These are phyloP conservation scores for Candida patagonica DNA, from an alignment of 805 yeast species.

Conservation along the genomic window DNA sequence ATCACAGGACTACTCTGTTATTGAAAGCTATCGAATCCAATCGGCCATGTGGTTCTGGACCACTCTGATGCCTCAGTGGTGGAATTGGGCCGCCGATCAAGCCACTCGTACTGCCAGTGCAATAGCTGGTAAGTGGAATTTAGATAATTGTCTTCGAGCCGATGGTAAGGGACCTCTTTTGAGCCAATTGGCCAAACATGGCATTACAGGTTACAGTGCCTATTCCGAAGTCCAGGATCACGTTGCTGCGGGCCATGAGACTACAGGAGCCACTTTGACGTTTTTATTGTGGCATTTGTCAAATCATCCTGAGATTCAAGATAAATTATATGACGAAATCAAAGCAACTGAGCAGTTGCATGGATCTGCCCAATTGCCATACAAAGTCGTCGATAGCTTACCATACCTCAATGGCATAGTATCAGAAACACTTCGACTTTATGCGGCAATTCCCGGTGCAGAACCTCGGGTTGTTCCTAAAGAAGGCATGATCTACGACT, in stretches of 20 bases:
- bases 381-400: slow-evolving; percentile 36
- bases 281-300: slow-evolving; percentile 53
- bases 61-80: slow-evolving; percentile 47
- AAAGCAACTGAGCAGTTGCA: slow-evolving; percentile 5
- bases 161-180: slow-evolving; percentile 6
- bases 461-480: slow-evolving; percentile 50
- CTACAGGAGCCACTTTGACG: slow-evolving; percentile 58
- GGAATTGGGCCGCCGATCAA: slow-evolving; percentile 39
- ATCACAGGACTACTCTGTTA: slow-evolving; percentile 33
- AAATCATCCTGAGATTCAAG: slow-evolving; percentile 40
- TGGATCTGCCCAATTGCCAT: slow-evolving; percentile 3
- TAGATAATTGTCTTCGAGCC: slow-evolving; percentile 22
- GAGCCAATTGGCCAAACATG: slow-evolving; percentile 18
- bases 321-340: slow-evolving; percentile 40
- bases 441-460: slow-evolving; percentile 65
- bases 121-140: slow-evolving; percentile 39
- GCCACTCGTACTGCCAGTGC: slow-evolving; percentile 31
- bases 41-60: slow-evolving; percentile 61
- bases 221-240: slow-evolving; percentile 52
- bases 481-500: slow-evolving; percentile 12
- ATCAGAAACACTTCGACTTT: slow-evolving; percentile 51
- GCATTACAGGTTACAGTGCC: slow-evolving; percentile 26
- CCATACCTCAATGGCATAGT: slow-evolving; percentile 54
- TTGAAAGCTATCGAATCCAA: slow-evolving; percentile 38
- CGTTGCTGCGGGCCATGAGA: slow-evolving; percentile 70